Base-by-base conservation (phyloP, 768 basidiomycete species). In the Polyporus arcularius region DNA sequence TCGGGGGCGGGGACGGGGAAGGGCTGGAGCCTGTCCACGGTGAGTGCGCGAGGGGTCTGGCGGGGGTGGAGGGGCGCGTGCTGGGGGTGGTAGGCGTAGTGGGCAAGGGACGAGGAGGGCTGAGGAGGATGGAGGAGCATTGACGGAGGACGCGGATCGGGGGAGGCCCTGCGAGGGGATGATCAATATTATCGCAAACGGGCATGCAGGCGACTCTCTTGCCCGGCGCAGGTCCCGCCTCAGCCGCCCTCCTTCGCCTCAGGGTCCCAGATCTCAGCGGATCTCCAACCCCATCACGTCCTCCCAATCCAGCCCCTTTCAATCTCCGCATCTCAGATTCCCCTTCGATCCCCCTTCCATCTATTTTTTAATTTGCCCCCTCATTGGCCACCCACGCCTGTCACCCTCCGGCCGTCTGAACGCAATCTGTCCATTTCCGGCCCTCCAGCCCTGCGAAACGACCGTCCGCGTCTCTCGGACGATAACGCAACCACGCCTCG, bases 311-410 rank as follows among this genome's bases (percentile, higher is more conserved):
- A 60, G 56, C 56, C 64, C 21, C 67, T 55, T 69, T 67, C 67
- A 65, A 60, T 59, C 71, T 62, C 69, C 66, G 68, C 66, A 66
- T 63, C 64, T 59, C 60, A 65, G 66, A 65, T 67, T 42, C 62
- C 54, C 55, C 67, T 66, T 61, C 64, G 62, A 63, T 65, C 49
- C 63, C 63, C 46, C 31, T 51, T 45, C 18, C 51, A 26, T 52
- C 30, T 46, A 41, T 53, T 55, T 62, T 64, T 65, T 65, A 55
- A 65, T 63, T 63, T 66, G 47, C 41, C 47, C 63, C 45, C 62
- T 56, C 68, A 67, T 68, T 68, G 62, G 66, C 64, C 59, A 51
- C 66, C 57, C 51, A 58, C 63, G 21, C 58, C 49, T 57, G 50
- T 40, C 47, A 41, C 64, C 52, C 51, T 58, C 38, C 57, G 58